phyloP scores from a whole-genome alignment of 305 asterid genomes.

The Fraxinus velutina region DNA sequence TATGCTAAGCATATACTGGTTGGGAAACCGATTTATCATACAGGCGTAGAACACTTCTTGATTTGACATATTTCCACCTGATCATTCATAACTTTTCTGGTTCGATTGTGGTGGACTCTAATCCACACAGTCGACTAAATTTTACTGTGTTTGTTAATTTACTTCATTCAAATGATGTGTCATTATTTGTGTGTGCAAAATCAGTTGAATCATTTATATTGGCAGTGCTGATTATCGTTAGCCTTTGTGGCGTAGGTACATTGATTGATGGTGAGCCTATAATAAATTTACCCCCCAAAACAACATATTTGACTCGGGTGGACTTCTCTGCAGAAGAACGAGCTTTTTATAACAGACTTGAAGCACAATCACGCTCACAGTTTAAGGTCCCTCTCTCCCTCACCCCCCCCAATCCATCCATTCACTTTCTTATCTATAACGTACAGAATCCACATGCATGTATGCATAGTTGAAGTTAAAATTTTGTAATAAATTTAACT shows the following conservation, averaged over 20 bases:
- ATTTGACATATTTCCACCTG: neutral
- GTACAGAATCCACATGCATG: constrained; percentile 10
- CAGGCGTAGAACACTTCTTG: neutral
- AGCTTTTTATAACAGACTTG: constrained; percentile 68
- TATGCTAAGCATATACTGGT: neutral
- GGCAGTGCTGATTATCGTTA: constrained; percentile 29
- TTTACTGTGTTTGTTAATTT: neutral
- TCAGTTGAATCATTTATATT: constrained; percentile 10
- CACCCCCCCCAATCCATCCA: neutral
- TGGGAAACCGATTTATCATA: neutral
- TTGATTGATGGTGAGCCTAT: constrained; percentile 69
- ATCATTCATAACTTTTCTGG: neutral
- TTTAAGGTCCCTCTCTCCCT: constrained; percentile 59
- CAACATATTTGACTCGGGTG: constrained; percentile 56
- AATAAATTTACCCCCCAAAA: constrained; percentile 75
- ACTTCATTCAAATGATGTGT: neutral
- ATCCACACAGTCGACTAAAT: neutral
- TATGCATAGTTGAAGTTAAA: constrained; percentile 11
- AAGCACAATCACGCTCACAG: constrained; percentile 72
- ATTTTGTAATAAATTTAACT: neutral
- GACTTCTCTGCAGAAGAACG: constrained; percentile 81
- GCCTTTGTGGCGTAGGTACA: constrained; percentile 47
- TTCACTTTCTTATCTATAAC: neutral
- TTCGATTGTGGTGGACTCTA: neutral
- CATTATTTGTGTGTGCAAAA: constrained; percentile 19